Evolutionary conservation across 805 yeast genomes (phyloP).

Genomic region (Candida morakotiae): DNA sequence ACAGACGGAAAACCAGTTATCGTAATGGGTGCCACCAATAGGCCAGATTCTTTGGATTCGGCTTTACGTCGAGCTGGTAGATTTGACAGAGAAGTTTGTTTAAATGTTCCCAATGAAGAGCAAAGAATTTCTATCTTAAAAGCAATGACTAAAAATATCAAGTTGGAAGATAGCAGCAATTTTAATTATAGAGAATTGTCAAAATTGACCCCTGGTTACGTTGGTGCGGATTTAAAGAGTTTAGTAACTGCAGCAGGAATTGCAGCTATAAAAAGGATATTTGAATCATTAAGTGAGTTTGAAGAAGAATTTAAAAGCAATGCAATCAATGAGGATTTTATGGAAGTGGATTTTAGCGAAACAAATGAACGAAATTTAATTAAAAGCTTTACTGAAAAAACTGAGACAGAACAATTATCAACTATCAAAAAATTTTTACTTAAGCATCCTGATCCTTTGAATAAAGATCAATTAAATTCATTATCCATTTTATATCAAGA

Average conservation of each 20-base stretch:
- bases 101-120: constrained; percentile 89
- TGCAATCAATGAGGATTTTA: constrained; percentile 15
- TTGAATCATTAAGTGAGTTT: constrained; percentile 50
- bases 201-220: constrained; percentile 93
- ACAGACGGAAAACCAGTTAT: constrained; percentile 92
- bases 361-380: constrained; percentile 11
- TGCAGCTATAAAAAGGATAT: constrained; percentile 88
- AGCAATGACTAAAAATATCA: constrained; percentile 66
- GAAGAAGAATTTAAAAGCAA: constrained; percentile 19
- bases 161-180: constrained; percentile 52
- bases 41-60: constrained; percentile 93
- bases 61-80: constrained; percentile 96
- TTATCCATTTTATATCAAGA: constrained; percentile 75
- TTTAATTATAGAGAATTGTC: constrained; percentile 75
- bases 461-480: constrained; percentile 70
- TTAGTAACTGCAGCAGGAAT: constrained; percentile 94
- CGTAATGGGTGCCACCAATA: constrained; percentile 92
- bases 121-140: constrained; percentile 72
- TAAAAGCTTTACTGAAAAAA: constrained; percentile 28
- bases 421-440: constrained; percentile 69
- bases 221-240: constrained; percentile 95
- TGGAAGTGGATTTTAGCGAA: constrained; percentile 28
- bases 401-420: constrained; percentile 41
- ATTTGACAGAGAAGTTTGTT: constrained; percentile 90
- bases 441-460: constrained; percentile 75